These are phyloP conservation scores for Bifiguratus adelaidae DNA, from an alignment of 192 early-diverging fungal genomes.

Conservation along the genomic window DNA sequence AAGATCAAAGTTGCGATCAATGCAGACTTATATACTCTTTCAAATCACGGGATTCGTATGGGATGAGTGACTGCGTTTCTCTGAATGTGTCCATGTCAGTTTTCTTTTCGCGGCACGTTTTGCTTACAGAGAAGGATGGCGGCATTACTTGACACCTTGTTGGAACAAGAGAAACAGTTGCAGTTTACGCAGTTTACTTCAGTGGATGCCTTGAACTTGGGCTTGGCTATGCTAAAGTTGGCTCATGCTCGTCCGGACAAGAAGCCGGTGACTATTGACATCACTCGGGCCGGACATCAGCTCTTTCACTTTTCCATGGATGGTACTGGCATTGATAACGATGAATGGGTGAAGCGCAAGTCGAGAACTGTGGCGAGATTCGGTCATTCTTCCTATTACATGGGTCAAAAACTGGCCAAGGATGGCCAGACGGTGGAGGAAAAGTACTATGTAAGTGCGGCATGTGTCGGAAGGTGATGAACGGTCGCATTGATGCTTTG, in stretches of 20 bases:
- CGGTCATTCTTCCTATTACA: slow-evolving; percentile 36
- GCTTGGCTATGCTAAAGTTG: slow-evolving; percentile 17
- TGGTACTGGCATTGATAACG: slow-evolving; percentile 22
- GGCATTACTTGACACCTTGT: too few species aligned
- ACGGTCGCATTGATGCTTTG: too few species aligned
- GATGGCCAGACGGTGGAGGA: slow-evolving; percentile 12
- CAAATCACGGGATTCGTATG: too few species aligned
- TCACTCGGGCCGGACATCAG: slow-evolving; percentile 24
- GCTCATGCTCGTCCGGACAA: slow-evolving; percentile 11
- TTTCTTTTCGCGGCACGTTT: too few species aligned
- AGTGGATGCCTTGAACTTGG: slow-evolving; percentile 35
- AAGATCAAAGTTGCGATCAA: not conserved
- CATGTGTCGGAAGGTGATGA: not conserved
- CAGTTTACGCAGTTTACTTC: slow-evolving; percentile 34
- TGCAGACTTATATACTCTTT: too few species aligned
- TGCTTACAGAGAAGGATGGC: too few species aligned
- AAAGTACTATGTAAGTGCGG: slow-evolving; percentile 14
- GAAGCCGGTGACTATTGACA: slow-evolving; percentile 25
- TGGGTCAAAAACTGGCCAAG: slow-evolving; percentile 15
- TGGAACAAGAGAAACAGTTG: slow-evolving; percentile 28
- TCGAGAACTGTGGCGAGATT: slow-evolving; percentile 30
- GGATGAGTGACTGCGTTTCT: too few species aligned
- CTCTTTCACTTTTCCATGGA: slow-evolving; percentile 43
- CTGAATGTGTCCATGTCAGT: too few species aligned
- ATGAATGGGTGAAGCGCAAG: slow-evolving; percentile 9